Percentiles rank a stretch among this genome's conserved stretches.
Evolutionary conservation across 2,329 filamentous ascomycete species (phyloP).

Genomic region (Blastomyces silverae): DNA sequence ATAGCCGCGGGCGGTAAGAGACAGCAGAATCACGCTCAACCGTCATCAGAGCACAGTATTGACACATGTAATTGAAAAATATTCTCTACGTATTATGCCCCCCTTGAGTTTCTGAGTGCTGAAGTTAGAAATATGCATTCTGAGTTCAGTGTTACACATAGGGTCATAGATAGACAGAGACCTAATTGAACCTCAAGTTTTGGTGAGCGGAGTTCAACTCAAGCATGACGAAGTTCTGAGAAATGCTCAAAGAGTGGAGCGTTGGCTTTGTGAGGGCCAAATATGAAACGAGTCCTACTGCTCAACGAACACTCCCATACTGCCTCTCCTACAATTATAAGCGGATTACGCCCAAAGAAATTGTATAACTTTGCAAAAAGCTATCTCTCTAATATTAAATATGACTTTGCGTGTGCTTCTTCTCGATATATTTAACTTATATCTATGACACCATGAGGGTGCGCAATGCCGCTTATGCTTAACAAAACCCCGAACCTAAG

Average conservation of each 20-base stretch:
- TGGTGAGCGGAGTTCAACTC: neutral
- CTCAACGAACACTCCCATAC: no score
- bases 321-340: neutral
- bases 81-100: no score
- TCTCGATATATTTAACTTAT: neutral
- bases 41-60: neutral
- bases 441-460: no score
- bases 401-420: neutral
- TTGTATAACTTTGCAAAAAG: neutral
- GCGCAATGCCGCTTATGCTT: no score
- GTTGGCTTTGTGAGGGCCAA: neutral
- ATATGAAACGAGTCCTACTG: no score
- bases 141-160: no score
- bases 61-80: no score
- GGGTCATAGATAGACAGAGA: neutral
- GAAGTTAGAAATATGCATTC: no score
- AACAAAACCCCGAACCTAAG: neutral
- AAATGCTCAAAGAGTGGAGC: neutral
- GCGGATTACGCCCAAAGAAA: no score
- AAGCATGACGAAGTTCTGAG: neutral
- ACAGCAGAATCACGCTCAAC: neutral
- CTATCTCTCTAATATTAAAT: neutral
- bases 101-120: no score
- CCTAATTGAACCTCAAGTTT: neutral
- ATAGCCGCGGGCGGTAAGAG: slow-evolving; percentile 7